Evolutionary conservation across 768 basidiomycete species (phyloP).

Genomic region (Boletellus ananas): DNA sequence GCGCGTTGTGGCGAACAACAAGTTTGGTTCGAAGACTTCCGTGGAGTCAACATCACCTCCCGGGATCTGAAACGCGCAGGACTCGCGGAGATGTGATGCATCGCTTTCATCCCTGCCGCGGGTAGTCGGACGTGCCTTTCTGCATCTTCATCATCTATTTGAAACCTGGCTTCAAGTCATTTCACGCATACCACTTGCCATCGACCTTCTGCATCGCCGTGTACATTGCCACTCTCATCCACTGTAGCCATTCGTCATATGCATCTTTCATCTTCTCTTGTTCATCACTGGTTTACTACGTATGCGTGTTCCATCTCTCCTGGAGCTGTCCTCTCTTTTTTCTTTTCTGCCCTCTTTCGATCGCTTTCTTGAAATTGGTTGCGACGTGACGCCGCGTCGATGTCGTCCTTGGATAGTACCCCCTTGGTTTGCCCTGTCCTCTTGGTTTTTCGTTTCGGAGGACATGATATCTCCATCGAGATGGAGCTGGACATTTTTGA

Average conservation of each 20-base stretch:
- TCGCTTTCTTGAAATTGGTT: not conserved
- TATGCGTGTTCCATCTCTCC: constrained; percentile 1
- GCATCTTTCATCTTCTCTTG: constrained; percentile 20
- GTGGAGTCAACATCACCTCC: constrained; percentile 54
- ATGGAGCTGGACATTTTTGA: constrained; percentile 21
- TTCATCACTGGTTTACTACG: constrained; percentile 1
- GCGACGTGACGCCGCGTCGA: not conserved
- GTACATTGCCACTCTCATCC: constrained; percentile 29
- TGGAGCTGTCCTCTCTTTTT: constrained; percentile 18
- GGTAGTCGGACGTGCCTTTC: not conserved
- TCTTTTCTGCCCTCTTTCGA: not conserved
- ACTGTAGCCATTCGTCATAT: constrained; percentile 30
- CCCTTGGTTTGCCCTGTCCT: constrained; percentile 6
- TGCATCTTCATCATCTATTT: not conserved
- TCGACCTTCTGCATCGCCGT: constrained; percentile 15
- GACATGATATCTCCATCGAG: constrained; percentile 11
- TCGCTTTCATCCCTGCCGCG: not conserved
- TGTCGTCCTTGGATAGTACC: constrained; percentile 1
- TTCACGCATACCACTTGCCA: constrained; percentile 19
- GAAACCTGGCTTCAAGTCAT: constrained; percentile 5
- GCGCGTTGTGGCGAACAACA: constrained; percentile 47
- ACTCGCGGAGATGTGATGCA: constrained; percentile 13
- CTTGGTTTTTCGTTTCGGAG: constrained; percentile 4
- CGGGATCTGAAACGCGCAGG: constrained; percentile 39
- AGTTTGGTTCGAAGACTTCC: constrained; percentile 65